These are phyloP conservation scores for Batkoa obscura DNA, from an alignment of 371 early-diverging fungal genomes.

Conservation along the genomic window DNA sequence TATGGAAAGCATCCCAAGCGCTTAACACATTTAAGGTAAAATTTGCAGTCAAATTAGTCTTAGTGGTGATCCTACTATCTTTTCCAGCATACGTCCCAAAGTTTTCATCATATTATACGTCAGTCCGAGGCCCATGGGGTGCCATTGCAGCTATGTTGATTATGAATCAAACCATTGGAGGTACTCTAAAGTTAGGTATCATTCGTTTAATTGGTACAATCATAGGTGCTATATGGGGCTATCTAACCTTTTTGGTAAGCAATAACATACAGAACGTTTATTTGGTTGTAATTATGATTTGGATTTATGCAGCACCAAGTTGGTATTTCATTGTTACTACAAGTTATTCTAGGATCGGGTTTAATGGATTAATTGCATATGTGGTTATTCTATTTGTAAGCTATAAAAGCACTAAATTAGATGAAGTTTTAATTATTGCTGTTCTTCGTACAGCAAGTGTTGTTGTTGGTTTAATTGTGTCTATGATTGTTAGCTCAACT, in stretches of 20 bases:
- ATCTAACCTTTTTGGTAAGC: not conserved
- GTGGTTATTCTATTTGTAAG: constrained; percentile 1
- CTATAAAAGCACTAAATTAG: not conserved
- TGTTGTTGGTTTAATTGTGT: constrained; percentile 28
- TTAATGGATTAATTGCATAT: not conserved
- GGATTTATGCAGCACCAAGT: constrained; percentile 1
- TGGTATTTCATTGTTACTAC: constrained; percentile 4
- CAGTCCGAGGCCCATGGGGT: not conserved
- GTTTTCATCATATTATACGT: not conserved
- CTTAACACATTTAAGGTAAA: not conserved
- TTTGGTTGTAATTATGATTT: not conserved
- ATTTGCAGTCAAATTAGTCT: not conserved
- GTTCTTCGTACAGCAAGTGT: constrained; percentile 23
- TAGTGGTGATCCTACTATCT: not conserved
- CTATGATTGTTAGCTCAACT: constrained; percentile 25
- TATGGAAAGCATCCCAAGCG: not conserved
- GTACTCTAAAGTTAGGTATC: not conserved
- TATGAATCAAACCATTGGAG: constrained; percentile 1
- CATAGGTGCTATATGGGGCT: constrained; percentile 4
- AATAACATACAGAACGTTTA: not conserved
- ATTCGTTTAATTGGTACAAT: constrained; percentile 1
- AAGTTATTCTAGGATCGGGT: not conserved
- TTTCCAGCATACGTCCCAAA: not conserved
- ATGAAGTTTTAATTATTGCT: not conserved
- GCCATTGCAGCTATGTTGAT: constrained; percentile 3